These are phyloP conservation scores for Fusarium pseudograminearum DNA, from an alignment of 2,329 filamentous ascomycete genomes.

Conservation along the genomic window DNA sequence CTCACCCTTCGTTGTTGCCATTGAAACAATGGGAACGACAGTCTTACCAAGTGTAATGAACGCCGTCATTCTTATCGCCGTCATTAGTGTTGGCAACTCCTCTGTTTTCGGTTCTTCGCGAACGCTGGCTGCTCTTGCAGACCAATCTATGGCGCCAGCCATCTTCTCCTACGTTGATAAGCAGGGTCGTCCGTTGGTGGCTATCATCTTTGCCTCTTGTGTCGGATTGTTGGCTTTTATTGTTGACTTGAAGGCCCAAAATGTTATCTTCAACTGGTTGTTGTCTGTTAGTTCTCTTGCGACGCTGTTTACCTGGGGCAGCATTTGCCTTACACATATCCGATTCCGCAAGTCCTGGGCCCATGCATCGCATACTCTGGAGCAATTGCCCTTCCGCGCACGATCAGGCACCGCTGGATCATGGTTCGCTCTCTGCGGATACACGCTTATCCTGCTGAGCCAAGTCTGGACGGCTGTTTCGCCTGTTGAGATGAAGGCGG, in stretches of 20 bases:
- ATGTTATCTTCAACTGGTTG: conserved; percentile 81
- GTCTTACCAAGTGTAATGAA: conserved; percentile 91
- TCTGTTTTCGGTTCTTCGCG: conserved; percentile 93
- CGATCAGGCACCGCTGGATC: conserved; percentile 83
- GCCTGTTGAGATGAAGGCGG: conserved; percentile 69
- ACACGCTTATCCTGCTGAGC: conserved; percentile 78
- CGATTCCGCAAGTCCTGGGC: conserved; percentile 86
- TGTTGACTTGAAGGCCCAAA: conserved; percentile 70
- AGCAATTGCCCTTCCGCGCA: conserved; percentile 83
- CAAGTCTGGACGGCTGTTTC: conserved; percentile 90
- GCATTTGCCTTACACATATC: conserved; percentile 90
- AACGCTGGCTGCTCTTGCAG: conserved; percentile 88
- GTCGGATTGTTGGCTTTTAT: conserved; percentile 83
- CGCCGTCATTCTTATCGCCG: conserved; percentile 89
- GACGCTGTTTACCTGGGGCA: conserved; percentile 81
- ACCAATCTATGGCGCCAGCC: conserved; percentile 84
- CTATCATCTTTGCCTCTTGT: conserved; percentile 74
- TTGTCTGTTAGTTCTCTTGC: conserved; percentile 78
- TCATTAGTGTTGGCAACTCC: conserved; percentile 91
- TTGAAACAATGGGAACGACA: conserved; percentile 83
- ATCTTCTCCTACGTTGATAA: conserved; percentile 85
- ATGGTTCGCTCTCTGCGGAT: conserved; percentile 81
- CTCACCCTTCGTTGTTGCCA: conserved; percentile 93
- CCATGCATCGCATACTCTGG: conserved; percentile 72
- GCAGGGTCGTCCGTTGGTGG: conserved; percentile 79